Evolutionary conservation across 305 asterid species (phyloP).

Genomic region (Fraxinus greggii): DNA sequence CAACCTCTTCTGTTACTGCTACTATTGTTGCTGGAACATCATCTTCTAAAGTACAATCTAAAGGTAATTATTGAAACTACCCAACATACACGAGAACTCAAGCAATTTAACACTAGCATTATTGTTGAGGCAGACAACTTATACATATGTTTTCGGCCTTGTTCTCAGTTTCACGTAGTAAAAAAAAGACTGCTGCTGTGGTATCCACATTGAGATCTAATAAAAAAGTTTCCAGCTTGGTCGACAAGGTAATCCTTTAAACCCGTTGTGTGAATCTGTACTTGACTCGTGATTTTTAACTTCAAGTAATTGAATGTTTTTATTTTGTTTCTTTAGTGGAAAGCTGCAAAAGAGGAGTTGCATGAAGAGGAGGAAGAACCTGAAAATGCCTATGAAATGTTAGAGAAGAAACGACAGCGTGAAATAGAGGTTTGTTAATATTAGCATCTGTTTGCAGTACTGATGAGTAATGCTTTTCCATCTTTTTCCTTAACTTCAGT

Average conservation of each 20-base stretch:
- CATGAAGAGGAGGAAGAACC: slow-evolving; percentile 79
- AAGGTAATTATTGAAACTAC: slow-evolving; percentile 48
- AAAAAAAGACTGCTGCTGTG: slow-evolving; percentile 65
- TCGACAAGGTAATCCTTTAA: slow-evolving; percentile 70
- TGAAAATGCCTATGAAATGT: slow-evolving; percentile 60
- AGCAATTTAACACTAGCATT: slow-evolving; percentile 21
- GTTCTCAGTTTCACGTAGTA: slow-evolving; percentile 60
- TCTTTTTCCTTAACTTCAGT: slow-evolving; percentile 11
- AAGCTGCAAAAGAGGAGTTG: slow-evolving; percentile 97
- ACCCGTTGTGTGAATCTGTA: slow-evolving; percentile 8
- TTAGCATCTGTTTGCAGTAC: background rate
- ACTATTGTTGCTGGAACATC: slow-evolving; percentile 43
- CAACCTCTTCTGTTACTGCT: slow-evolving; percentile 43
- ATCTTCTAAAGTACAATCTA: slow-evolving; percentile 58
- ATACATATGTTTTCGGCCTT: slow-evolving; percentile 15
- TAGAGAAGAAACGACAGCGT: slow-evolving; percentile 80
- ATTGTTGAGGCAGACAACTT: slow-evolving; percentile 17
- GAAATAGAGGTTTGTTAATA: slow-evolving; percentile 77
- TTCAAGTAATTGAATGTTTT: slow-evolving; percentile 1
- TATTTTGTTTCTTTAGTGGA: slow-evolving; percentile 61
- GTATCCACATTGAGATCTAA: slow-evolving; percentile 78
- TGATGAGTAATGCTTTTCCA: background rate
- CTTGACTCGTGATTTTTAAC: background rate
- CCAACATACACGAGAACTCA: slow-evolving; percentile 5
- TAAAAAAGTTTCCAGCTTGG: slow-evolving; percentile 94